Evolutionary conservation across 805 yeast species (phyloP).

Genomic region (Candida cerambycidarum): DNA sequence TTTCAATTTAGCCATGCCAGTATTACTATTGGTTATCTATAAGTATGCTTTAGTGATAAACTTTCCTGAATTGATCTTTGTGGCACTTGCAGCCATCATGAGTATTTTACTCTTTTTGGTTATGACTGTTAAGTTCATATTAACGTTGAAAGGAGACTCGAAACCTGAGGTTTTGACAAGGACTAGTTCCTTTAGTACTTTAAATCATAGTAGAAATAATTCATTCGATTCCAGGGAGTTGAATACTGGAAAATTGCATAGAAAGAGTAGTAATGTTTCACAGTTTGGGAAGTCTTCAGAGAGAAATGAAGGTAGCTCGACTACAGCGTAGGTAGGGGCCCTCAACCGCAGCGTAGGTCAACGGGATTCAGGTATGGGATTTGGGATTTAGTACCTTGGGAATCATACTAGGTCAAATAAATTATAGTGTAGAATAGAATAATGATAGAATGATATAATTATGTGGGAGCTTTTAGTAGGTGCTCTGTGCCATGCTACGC

Average conservation of each 20-base stretch:
- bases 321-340: too few species aligned
- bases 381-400: too few species aligned
- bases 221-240: slow-evolving; percentile 2
- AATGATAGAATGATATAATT: too few species aligned
- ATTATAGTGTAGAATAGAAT: too few species aligned
- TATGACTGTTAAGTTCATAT: slow-evolving; percentile 18
- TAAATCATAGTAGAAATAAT: slow-evolving; percentile 3
- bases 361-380: too few species aligned
- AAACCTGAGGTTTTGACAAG: slow-evolving; percentile 14
- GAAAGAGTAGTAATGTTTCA: slow-evolving; percentile 9
- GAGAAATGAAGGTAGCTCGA: neutral
- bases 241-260: slow-evolving; percentile 4
- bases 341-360: too few species aligned
- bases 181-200: slow-evolving; percentile 11
- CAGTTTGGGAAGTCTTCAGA: neutral
- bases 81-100: slow-evolving; percentile 17
- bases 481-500: too few species aligned
- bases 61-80: slow-evolving; percentile 30
- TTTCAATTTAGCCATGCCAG: slow-evolving; percentile 49
- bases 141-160: slow-evolving; percentile 16
- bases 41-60: slow-evolving; percentile 27
- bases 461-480: too few species aligned
- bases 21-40: slow-evolving; percentile 48
- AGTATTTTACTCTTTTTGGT: slow-evolving; percentile 8
- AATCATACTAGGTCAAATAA: too few species aligned